Conservation (phyloP, 2,329 filamentous ascomycete species). For the Ophidiomyces ophidiicola region DNA sequence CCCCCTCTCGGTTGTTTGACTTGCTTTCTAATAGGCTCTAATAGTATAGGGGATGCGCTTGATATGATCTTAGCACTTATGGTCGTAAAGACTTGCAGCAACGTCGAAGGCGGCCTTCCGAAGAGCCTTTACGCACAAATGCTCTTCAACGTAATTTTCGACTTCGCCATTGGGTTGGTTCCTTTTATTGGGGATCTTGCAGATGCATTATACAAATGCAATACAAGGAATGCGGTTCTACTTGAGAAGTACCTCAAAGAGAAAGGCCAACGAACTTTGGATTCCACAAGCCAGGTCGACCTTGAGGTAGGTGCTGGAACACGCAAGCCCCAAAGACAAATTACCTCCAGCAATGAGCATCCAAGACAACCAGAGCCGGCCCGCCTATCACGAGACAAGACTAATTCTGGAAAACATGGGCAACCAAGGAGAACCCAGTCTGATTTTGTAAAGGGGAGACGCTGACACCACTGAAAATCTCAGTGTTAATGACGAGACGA, state of each 20-base stretch:
- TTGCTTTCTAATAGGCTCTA: constrained; percentile 1
- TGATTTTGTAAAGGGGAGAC: no score
- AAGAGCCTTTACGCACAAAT: constrained; percentile 52
- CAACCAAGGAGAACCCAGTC: no score
- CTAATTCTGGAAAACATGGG: no score
- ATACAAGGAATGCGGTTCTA: constrained; percentile 36
- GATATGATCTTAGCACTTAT: constrained; percentile 64
- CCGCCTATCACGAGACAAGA: constrained; percentile 12
- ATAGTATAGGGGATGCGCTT: constrained; percentile 59
- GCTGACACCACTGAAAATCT: no score
- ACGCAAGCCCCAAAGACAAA: constrained; percentile 14
- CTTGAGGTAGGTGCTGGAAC: constrained; percentile 6
- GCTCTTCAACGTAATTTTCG: constrained; percentile 59
- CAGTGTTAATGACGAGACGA: no score
- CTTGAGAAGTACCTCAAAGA: constrained; percentile 35
- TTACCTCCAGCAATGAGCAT: constrained; percentile 1
- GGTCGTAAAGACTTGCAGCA: constrained; percentile 59
- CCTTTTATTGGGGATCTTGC: constrained; percentile 40
- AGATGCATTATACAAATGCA: constrained; percentile 38
- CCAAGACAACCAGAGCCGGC: constrained; percentile 14
- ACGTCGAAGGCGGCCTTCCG: constrained; percentile 62
- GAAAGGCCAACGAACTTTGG: constrained; percentile 24
- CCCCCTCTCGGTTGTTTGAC: neutral
- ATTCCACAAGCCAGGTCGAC: constrained; percentile 1
- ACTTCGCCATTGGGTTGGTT: constrained; percentile 39